phyloP scores from a whole-genome alignment of 768 basidiomycete genomes.

The Amanita rimosa region DNA sequence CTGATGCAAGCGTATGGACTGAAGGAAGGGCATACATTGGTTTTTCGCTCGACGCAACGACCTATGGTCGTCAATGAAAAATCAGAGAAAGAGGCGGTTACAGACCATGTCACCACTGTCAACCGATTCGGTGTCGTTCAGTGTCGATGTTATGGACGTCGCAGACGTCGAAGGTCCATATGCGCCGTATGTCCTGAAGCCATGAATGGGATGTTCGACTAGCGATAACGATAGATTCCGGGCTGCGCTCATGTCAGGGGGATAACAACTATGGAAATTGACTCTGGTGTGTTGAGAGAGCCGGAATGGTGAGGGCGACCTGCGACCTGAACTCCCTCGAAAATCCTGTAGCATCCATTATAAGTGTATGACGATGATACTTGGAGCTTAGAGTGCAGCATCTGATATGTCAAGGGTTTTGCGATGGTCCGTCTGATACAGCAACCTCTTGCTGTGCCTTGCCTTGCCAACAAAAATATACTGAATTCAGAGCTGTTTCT shows the following conservation, averaged over 20 bases:
- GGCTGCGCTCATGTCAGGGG: neutral
- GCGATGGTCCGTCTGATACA: neutral
- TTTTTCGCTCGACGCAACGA: too few relatives aligned
- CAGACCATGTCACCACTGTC: neutral
- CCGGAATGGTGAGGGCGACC: neutral
- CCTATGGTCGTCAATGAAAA: neutral
- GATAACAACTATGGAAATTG: neutral
- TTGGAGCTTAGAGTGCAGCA: neutral
- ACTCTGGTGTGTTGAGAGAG: neutral
- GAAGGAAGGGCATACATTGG: neutral
- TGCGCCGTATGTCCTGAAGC: neutral
- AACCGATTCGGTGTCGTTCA: neutral
- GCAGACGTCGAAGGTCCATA: neutral
- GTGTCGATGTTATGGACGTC: neutral
- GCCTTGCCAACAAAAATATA: too few relatives aligned
- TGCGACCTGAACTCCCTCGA: neutral
- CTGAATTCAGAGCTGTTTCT: too few relatives aligned
- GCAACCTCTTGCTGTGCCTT: neutral
- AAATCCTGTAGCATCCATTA: neutral
- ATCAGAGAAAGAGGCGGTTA: neutral
- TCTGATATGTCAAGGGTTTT: neutral
- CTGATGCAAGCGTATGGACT: constrained; percentile 5
- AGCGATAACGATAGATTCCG: constrained; percentile 3
- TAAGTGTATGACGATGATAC: neutral
- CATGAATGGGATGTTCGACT: constrained; percentile 1